Conservation (phyloP, 305 asterid species). For the Fraxinus xanthoxyloides region DNA sequence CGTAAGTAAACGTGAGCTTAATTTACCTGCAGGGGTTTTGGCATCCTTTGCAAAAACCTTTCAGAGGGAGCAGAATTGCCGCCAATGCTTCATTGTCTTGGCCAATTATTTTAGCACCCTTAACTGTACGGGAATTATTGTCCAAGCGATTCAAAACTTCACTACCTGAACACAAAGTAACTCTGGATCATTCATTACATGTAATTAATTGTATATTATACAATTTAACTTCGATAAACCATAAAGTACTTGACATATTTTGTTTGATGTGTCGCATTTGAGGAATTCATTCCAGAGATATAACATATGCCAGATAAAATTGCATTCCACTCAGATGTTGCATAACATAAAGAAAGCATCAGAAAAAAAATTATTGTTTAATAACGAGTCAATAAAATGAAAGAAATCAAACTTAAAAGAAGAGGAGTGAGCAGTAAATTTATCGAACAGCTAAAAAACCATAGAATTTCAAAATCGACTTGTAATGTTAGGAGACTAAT, state of each 20-base stretch:
- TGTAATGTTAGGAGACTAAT: neutral
- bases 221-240: neutral
- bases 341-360: conserved; percentile 4
- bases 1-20: conserved; percentile 5
- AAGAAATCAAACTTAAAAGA: neutral
- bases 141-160: conserved; percentile 81
- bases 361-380: neutral
- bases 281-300: conserved; percentile 10
- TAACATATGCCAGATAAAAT: neutral
- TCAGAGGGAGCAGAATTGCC: conserved; percentile 74
- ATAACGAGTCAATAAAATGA: neutral
- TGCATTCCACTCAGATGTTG: conserved; percentile 1
- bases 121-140: conserved; percentile 78
- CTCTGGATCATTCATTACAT: conserved; percentile 14
- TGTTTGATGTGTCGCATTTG: neutral
- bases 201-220: neutral
- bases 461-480: neutral
- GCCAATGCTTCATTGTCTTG: conserved; percentile 86
- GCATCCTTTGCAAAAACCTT: conserved; percentile 50
- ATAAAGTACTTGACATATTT: neutral
- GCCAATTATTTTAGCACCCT: conserved; percentile 82
- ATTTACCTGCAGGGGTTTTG: conserved; percentile 59
- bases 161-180: conserved; percentile 60
- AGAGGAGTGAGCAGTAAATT: neutral
- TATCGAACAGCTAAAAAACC: conserved; percentile 1